A percentile compares a stretch with the other conserved stretches of the same genome.
These are phyloP conservation scores for Fibroporia radiculosa DNA, from an alignment of 768 basidiomycete genomes.

Conservation along the genomic window DNA sequence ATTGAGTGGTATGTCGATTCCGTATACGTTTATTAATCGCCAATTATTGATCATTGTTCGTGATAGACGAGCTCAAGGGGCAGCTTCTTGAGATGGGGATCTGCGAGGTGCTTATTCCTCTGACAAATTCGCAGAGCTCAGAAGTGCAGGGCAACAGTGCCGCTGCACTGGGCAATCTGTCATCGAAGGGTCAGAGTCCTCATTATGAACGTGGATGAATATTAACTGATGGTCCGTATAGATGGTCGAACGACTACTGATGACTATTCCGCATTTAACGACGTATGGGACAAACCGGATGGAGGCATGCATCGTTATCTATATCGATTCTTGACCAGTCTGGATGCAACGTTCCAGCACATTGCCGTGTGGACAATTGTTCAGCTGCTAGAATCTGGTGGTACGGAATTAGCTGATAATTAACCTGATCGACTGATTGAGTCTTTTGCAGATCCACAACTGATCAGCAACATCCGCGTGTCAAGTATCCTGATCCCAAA, in stretches of 20 bases:
- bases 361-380: constrained; percentile 99
- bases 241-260: constrained; percentile 70
- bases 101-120: constrained; percentile 92
- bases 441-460: constrained; percentile 59
- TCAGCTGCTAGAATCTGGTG: constrained; percentile 93
- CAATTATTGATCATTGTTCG: neutral
- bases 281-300: constrained; percentile 97
- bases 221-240: constrained; percentile 21
- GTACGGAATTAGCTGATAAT: constrained; percentile 28
- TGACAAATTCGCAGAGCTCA: constrained; percentile 92
- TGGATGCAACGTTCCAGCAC: constrained; percentile 97
- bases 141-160: constrained; percentile 99
- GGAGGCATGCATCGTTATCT: constrained; percentile 96
- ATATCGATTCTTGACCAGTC: constrained; percentile 85
- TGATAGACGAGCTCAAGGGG: constrained; percentile 88
- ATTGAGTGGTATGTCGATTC: constrained; percentile 65
- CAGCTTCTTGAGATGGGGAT: constrained; percentile 98
- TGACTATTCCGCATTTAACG: constrained; percentile 95
- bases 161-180: constrained; percentile 93
- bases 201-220: neutral
- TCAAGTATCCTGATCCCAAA: constrained; percentile 78
- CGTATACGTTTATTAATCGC: neutral
- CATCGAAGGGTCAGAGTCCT: constrained; percentile 72
- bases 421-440: neutral
- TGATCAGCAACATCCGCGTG: constrained; percentile 84